Conservation (phyloP, 305 asterid species). For the Fraxinus xanthoxyloides region DNA sequence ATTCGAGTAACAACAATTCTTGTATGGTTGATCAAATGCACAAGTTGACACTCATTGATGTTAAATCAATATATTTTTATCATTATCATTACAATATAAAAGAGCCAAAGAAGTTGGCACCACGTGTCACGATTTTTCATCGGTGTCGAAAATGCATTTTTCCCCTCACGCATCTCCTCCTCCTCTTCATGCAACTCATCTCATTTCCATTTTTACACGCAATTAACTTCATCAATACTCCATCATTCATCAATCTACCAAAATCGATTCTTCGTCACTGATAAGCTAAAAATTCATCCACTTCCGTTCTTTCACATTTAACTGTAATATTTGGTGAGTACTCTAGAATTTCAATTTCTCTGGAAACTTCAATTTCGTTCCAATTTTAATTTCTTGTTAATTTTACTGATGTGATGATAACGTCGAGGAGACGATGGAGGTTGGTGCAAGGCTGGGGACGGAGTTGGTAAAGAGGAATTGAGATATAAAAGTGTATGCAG, state of each 20-base stretch:
- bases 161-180: too few species aligned
- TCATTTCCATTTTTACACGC: too few species aligned
- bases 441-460: constrained; percentile 36
- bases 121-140: too few species aligned
- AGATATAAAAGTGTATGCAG: constrained; percentile 35
- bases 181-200: too few species aligned
- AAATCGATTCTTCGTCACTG: neutral
- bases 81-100: too few species aligned
- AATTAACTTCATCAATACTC: too few species aligned
- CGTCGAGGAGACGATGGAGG: constrained; percentile 34
- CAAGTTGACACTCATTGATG: neutral
- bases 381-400: neutral
- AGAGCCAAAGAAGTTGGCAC: too few species aligned
- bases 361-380: neutral
- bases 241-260: neutral
- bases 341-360: neutral
- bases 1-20: neutral
- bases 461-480: constrained; percentile 33
- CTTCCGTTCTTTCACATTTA: neutral
- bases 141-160: too few species aligned
- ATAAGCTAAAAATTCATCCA: neutral
- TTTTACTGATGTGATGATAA: constrained; percentile 9
- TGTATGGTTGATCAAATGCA: neutral
- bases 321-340: neutral
- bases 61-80: neutral